Evolutionary conservation across 2,329 filamentous ascomycete species (phyloP).

Genomic region (Alternaria sp.): DNA sequence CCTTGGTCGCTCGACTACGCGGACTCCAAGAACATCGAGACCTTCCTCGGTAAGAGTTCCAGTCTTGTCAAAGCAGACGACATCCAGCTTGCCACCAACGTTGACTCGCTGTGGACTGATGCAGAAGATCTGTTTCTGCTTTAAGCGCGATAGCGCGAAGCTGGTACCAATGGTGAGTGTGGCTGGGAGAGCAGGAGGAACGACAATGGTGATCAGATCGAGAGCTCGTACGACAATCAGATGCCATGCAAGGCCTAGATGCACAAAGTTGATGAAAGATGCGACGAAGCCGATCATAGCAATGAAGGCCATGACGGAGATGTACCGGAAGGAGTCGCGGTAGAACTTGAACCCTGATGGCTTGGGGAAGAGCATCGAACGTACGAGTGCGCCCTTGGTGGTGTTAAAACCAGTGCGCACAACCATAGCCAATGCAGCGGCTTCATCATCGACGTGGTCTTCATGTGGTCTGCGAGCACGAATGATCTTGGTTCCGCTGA

Average conservation of each 20-base stretch:
- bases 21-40: constrained; percentile 87
- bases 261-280: constrained; percentile 92
- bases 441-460: constrained; percentile 83
- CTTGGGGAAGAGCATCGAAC: constrained; percentile 98
- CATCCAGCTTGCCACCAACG: constrained; percentile 91
- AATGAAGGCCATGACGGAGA: constrained; percentile 91
- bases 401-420: constrained; percentile 96
- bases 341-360: constrained; percentile 99
- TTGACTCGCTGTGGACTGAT: constrained; percentile 98
- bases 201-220: constrained; percentile 96
- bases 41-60: constrained; percentile 98
- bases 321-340: constrained; percentile 95
- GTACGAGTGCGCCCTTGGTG: constrained; percentile 92
- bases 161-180: constrained; percentile 96
- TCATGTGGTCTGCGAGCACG: constrained; percentile 88
- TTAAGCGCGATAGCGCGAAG: constrained; percentile 86
- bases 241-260: constrained; percentile 82
- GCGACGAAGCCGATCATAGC: constrained; percentile 86
- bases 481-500: constrained; percentile 94
- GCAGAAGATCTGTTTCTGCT: constrained; percentile 91
- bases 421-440: constrained; percentile 88
- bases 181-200: constrained; percentile 91
- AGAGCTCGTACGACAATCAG: constrained; percentile 90
- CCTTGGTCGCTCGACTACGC: constrained; percentile 70
- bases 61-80: constrained; percentile 98